Percentiles rank a stretch among this genome's conserved stretches.
Conservation (phyloP, 2,329 filamentous ascomycete genomes). For the Sphaerulina musiva region DNA sequence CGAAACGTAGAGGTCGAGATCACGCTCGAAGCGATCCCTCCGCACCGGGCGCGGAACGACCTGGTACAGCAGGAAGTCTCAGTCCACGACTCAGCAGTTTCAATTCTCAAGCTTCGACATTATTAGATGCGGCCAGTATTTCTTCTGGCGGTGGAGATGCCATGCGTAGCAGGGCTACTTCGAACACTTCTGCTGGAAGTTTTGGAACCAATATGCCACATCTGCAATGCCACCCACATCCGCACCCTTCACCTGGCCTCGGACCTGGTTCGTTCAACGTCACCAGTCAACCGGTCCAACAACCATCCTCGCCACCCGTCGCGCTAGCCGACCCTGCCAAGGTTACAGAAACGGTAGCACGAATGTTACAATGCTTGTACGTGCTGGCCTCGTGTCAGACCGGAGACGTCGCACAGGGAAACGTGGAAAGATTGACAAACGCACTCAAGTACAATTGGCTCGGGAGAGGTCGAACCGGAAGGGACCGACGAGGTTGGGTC, state of each 20-base stretch:
- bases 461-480: slow-evolving; percentile 77
- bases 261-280: slow-evolving; percentile 21
- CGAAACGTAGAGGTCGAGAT: slow-evolving; percentile 19
- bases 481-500: slow-evolving; percentile 85
- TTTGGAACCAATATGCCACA: slow-evolving; percentile 39
- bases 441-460: slow-evolving; percentile 96
- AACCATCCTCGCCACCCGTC: slow-evolving; percentile 21
- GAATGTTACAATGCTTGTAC: slow-evolving; percentile 94
- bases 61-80: slow-evolving; percentile 65
- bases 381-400: slow-evolving; percentile 73
- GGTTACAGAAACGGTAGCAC: slow-evolving; percentile 86
- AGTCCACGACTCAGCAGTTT: slow-evolving; percentile 71
- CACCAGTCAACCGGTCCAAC: slow-evolving; percentile 19
- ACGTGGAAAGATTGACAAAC: slow-evolving; percentile 75
- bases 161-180: slow-evolving; percentile 71
- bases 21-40: slow-evolving; percentile 31
- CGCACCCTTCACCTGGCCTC: slow-evolving; percentile 14
- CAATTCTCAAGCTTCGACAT: slow-evolving; percentile 70
- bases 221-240: slow-evolving; percentile 16
- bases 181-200: slow-evolving; percentile 61
- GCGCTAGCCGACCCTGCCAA: slow-evolving; percentile 48
- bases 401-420: slow-evolving; percentile 65
- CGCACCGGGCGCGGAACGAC: slow-evolving; percentile 30
- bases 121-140: slow-evolving; percentile 58
- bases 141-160: slow-evolving; percentile 40